Evolutionary conservation across 495 filamentous ascomycete genomes (phyloP).

Genomic region (Bacidia rubella): DNA sequence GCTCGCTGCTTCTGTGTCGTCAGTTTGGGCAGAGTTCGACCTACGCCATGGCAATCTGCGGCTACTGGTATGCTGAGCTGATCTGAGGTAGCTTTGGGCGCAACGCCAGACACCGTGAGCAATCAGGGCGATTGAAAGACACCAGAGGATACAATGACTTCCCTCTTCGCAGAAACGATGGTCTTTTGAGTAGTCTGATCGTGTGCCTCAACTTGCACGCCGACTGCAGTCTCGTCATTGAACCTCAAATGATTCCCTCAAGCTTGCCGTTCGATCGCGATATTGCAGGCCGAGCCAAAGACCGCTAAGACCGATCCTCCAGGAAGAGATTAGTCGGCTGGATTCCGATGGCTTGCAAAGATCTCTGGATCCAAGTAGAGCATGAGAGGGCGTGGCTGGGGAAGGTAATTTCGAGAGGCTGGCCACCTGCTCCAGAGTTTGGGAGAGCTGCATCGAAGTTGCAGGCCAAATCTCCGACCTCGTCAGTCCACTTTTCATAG

Average conservation of each 20-base stretch:
- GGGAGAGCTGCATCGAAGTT: neutral
- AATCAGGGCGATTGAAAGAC: neutral
- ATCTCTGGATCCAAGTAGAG: neutral
- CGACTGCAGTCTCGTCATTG: neutral
- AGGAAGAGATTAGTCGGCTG: neutral
- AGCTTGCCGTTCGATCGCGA: neutral
- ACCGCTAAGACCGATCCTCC: neutral
- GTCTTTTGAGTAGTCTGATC: neutral
- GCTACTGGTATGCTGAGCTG: neutral
- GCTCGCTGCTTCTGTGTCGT: neutral
- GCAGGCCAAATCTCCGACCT: neutral
- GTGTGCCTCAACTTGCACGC: neutral
- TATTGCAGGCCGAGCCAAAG: neutral
- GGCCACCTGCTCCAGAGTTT: neutral
- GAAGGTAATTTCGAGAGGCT: neutral
- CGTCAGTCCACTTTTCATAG: neutral
- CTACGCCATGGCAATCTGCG: neutral
- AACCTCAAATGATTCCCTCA: neutral
- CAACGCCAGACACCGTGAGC: neutral
- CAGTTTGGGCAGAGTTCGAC: neutral
- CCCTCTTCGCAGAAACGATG: neutral
- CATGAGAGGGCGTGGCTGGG: neutral
- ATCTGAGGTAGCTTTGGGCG: neutral
- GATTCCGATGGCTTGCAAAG: slow-evolving; percentile 17
- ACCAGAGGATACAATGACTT: neutral